Evolutionary conservation across 2,329 filamentous ascomycete species (phyloP).

Genomic region (Diaporthe amygdali): DNA sequence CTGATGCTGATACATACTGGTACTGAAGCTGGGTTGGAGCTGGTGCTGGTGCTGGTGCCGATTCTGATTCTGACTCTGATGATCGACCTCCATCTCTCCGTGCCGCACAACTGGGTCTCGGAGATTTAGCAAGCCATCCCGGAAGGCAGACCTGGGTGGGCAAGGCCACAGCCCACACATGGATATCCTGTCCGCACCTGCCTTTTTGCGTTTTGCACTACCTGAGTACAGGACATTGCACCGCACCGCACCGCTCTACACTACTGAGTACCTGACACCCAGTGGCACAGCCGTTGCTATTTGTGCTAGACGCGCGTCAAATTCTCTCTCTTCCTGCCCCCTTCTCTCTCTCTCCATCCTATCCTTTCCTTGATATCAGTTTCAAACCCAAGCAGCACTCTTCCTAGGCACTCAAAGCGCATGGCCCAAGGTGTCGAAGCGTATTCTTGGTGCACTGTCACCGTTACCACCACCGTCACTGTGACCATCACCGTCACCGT

Average conservation of each 20-base stretch:
- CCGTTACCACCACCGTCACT: not conserved
- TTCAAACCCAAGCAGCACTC: not conserved
- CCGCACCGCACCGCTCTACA: no score
- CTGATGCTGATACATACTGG: no score
- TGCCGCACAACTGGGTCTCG: not conserved
- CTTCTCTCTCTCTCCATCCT: not conserved
- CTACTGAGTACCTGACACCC: not conserved
- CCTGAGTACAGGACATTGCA: not conserved
- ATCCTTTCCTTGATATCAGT: not conserved
- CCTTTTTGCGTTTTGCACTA: not conserved
- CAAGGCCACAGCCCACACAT: not conserved
- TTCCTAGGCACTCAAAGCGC: not conserved
- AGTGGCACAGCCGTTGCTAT: conserved; percentile 8
- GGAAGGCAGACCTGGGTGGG: not conserved
- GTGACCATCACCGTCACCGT: not conserved
- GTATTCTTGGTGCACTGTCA: not conserved
- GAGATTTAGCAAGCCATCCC: not conserved
- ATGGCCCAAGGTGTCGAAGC: no score
- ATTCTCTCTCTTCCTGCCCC: not conserved
- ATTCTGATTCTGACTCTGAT: no score
- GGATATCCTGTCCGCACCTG: not conserved
- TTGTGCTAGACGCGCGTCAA: conserved; percentile 13
- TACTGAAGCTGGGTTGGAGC: no score
- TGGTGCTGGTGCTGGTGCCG: not conserved
- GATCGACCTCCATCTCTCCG: not conserved